These are phyloP conservation scores for Neoascochyta sp. DNA, from an alignment of 2,329 filamentous ascomycete genomes.

Conservation along the genomic window DNA sequence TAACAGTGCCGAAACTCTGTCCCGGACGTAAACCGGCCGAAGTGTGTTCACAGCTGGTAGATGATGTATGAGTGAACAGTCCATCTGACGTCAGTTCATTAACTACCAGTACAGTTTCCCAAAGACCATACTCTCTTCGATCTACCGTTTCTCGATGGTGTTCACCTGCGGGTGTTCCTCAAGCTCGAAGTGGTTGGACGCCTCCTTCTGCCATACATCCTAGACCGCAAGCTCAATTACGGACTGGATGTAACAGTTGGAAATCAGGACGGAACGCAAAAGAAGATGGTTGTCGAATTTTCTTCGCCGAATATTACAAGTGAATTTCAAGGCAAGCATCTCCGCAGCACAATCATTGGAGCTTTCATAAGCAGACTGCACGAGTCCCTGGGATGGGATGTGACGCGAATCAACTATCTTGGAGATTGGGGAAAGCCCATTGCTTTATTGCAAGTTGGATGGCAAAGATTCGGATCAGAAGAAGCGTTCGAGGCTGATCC, in stretches of 20 bases:
- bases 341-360: slow-evolving; percentile 65
- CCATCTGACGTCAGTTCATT: not conserved
- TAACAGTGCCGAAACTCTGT: slow-evolving; percentile 26
- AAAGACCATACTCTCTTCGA: slow-evolving; percentile 62
- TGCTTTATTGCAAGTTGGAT: slow-evolving; percentile 61
- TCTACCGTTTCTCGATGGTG: slow-evolving; percentile 56
- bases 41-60: slow-evolving; percentile 15
- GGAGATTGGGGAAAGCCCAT: slow-evolving; percentile 67
- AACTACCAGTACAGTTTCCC: slow-evolving; percentile 54
- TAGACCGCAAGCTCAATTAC: slow-evolving; percentile 51
- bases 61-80: slow-evolving; percentile 14
- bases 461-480: slow-evolving; percentile 63
- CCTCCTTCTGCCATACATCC: slow-evolving; percentile 61
- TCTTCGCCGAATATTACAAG: slow-evolving; percentile 74
- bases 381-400: slow-evolving; percentile 58
- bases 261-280: too few species aligned
- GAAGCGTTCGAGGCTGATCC: slow-evolving; percentile 60
- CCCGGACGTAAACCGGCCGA: slow-evolving; percentile 19
- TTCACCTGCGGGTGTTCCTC: slow-evolving; percentile 68
- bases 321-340: slow-evolving; percentile 63
- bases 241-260: too few species aligned
- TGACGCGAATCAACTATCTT: slow-evolving; percentile 61
- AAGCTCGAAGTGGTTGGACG: slow-evolving; percentile 56
- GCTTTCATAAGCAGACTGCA: slow-evolving; percentile 60
- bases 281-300: slow-evolving; percentile 64